Base-by-base conservation (phyloP, 176 grass and related monocot genomes). In the Triticum urartu region DNA sequence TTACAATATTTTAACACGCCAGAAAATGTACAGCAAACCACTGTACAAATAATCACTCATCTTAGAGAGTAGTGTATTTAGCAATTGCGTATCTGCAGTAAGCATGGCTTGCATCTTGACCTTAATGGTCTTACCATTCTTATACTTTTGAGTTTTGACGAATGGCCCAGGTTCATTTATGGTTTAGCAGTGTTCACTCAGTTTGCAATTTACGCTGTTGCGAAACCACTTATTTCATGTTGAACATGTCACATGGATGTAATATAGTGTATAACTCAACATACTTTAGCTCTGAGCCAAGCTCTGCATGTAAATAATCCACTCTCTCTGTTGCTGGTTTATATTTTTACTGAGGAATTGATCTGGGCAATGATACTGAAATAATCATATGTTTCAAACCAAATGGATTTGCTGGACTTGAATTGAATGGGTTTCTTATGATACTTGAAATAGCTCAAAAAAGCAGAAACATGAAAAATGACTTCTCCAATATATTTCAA, bases 101-200 rank as follows among this genome's bases (percentile, higher is more conserved):
- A 61, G 38, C 28, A 69, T 77, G 14, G 14, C 21, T 17, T 64
- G 26, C 43, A 68, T 81, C 32, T 85, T 68, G 36, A 76, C 17
- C 83, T 62, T 89, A 20, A 66, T 47, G 39, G 22, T 60, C 5
- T 75, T 21, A 66, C 20, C 43, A 68, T 81, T 85, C 24, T 81
- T 62, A 81, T 42, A 25, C 33, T 81, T 85, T 39, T 67, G 14
- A 75, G 33, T 14, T 25, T 52, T 22, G 5, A 30, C 5, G 9
- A 54, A 42, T 83, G 36, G n/a, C 32, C 20, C 21, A 60, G 48
- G 33, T 52, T 13, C 28, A 72, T 72, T 50, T 60, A 3, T 72
- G n/a, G 47, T 59, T 68, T 26, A 26, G 45, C 15, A 74, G 68
- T 50, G 5, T 77, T 56, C 14, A 70, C 32, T 62, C 73, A 62